Conservation (phyloP, 2,329 filamentous ascomycete species). For the Fusarium guadeloupense region DNA sequence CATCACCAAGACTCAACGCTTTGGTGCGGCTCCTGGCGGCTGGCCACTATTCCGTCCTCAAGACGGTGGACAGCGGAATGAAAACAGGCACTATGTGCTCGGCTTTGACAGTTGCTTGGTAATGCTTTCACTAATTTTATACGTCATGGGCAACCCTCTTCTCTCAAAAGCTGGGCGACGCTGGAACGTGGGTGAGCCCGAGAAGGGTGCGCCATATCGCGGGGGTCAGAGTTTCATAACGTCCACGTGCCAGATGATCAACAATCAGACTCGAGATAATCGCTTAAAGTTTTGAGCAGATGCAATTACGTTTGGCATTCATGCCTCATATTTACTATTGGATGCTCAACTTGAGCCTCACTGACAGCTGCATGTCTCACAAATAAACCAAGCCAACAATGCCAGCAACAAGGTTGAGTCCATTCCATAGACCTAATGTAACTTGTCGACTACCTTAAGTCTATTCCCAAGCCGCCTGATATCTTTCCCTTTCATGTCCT, state of each 20-base stretch:
- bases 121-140: not conserved
- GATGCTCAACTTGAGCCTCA: not conserved
- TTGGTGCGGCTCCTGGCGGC: constrained; percentile 41
- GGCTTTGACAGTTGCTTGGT: constrained; percentile 1
- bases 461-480: constrained; percentile 34
- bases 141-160: constrained; percentile 29
- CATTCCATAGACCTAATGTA: constrained; percentile 24
- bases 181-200: constrained; percentile 4
- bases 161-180: constrained; percentile 27
- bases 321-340: not conserved
- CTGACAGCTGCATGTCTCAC: constrained; percentile 26
- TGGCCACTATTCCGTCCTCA: constrained; percentile 29
- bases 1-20: constrained; percentile 5
- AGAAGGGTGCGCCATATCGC: constrained; percentile 24
- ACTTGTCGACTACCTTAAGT: constrained; percentile 20
- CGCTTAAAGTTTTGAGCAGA: constrained; percentile 18
- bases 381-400: not conserved
- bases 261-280: constrained; percentile 14
- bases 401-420: constrained; percentile 7
- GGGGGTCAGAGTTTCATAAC: constrained; percentile 19
- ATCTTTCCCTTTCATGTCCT: constrained; percentile 46
- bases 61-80: constrained; percentile 17
- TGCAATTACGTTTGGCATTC: constrained; percentile 25
- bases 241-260: constrained; percentile 21
- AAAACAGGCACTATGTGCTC: not conserved